Percentiles rank a stretch among this genome's conserved stretches.
Conservation (phyloP, 768 basidiomycete species). For the Calocybe indica region DNA sequence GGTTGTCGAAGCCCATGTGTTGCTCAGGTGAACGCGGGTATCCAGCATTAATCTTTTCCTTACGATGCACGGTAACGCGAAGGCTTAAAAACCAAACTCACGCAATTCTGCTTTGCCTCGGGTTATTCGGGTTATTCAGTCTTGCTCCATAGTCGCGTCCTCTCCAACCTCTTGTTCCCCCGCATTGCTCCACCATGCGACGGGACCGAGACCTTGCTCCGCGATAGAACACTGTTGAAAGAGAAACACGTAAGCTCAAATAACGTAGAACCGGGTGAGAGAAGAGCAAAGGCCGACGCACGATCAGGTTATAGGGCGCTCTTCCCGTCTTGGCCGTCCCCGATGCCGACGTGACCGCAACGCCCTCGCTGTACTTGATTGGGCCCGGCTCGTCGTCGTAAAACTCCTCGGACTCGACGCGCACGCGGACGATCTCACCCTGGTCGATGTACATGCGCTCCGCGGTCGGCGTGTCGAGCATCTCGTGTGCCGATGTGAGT, state of each 20-base stretch:
- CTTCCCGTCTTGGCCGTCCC: slow-evolving; percentile 38
- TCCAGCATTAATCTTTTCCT: no score
- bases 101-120: no score
- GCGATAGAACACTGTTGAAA: slow-evolving; percentile 64
- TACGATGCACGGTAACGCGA: no score
- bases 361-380: slow-evolving; percentile 67
- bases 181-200: slow-evolving; percentile 67
- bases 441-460: slow-evolving; percentile 81
- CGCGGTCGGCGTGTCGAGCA: slow-evolving; percentile 60
- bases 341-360: slow-evolving; percentile 27
- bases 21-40: no score
- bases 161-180: slow-evolving; percentile 30
- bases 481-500: slow-evolving; percentile 46
- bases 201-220: slow-evolving; percentile 76
- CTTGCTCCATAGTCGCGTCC: slow-evolving; percentile 38
- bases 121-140: slow-evolving; percentile 12
- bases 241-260: no score
- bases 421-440: slow-evolving; percentile 68
- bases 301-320: slow-evolving; percentile 67
- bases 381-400: slow-evolving; percentile 85
- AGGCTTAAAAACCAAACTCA: no score
- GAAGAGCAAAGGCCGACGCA: slow-evolving; percentile 26
- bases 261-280: background rate
- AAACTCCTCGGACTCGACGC: slow-evolving; percentile 79
- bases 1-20: no score